A percentile compares a stretch with the other conserved stretches of the same genome.
phyloP scores from a whole-genome alignment of 2,329 filamentous ascomycete species.

The Verticillium zaregamsianum region DNA sequence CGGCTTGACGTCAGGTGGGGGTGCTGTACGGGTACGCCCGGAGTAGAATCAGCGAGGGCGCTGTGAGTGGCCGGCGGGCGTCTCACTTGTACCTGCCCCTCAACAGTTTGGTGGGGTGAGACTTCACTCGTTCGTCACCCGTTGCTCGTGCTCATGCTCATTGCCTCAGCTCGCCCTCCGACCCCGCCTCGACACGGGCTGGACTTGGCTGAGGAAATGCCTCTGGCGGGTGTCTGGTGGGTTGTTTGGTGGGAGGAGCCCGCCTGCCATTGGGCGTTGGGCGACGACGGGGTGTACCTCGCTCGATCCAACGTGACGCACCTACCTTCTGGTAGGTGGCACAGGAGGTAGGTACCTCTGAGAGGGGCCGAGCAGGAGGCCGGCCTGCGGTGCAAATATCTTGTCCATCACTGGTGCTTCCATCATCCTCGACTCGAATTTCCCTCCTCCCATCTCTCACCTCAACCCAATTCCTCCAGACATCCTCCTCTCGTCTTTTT shows the following conservation, averaged over 20 bases:
- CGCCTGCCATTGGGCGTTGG: neutral
- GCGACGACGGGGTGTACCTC: neutral
- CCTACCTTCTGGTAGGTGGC: neutral
- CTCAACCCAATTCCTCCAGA: neutral
- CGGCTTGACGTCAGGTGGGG: conserved; percentile 1
- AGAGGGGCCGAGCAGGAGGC: neutral
- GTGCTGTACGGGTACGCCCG: neutral
- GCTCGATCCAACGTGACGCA: neutral
- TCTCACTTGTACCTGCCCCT: conserved; percentile 1
- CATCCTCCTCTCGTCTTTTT: no score
- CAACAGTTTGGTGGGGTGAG: neutral
- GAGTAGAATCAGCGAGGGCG: neutral
- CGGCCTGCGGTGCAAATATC: neutral
- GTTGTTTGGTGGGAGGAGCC: neutral
- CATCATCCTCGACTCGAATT: neutral
- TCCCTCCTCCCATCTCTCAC: neutral
- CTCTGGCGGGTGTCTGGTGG: neutral
- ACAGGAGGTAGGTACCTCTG: no score
- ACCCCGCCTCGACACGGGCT: neutral
- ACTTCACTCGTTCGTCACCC: neutral
- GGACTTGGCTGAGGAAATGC: neutral
- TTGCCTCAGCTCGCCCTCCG: neutral
- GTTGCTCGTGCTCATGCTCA: neutral
- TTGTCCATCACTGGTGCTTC: neutral
- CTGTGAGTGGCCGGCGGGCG: neutral